Base-by-base conservation (phyloP, 768 basidiomycete species). In the Lentinula raphanica region DNA sequence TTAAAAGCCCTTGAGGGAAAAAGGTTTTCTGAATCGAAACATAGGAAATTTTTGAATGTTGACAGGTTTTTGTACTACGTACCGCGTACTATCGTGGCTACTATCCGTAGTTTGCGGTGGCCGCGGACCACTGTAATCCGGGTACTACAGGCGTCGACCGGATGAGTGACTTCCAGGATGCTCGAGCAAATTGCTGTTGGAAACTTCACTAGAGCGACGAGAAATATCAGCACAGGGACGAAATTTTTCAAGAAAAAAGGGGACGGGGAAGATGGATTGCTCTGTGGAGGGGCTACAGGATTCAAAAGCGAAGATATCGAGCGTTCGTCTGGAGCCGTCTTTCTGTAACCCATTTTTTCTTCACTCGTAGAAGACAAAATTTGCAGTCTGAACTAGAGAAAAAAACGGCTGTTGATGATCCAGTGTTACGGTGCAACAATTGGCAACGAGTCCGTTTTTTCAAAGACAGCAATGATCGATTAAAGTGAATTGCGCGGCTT, bases 391-490 rank as follows among this genome's bases (percentile, higher is more conserved):
- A 27, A 53, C 13, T 13, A 13, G 27, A 25, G 39, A 32, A 53
- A 40, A 40, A 27, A n/a, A n/a, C n/a, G n/a, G n/a, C n/a, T n/a
- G 32, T 36, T 7, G 36, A 17, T 25, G 25, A 32, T 53, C 32
- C 51, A 53, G 51, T 17, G 23, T 40, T 21, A 36, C 51, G 51
- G 51, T 23, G 8, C 19, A 39, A 38, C 21, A 38, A 15, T 21
- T 50, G 49, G 29, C 49, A 28, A 51, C 49, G 29, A 45, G 19
- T 35, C 28, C 38, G 51, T 53, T n/a, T n/a, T 51, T 51, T n/a
- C 49, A n/a, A 29, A 53, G 36, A 27, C 51, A 36, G 49, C 29
- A 53, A 39, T 53, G 51, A 53, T 53, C 49, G 51, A 53, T 53
- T 53, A 40, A 53, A 53, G 19, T 38, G 51, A 21, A 53, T 39